These are phyloP conservation scores for Cryptosporidium viatorum DNA, from an alignment of 169 alveolate species.

Conservation along the genomic window DNA sequence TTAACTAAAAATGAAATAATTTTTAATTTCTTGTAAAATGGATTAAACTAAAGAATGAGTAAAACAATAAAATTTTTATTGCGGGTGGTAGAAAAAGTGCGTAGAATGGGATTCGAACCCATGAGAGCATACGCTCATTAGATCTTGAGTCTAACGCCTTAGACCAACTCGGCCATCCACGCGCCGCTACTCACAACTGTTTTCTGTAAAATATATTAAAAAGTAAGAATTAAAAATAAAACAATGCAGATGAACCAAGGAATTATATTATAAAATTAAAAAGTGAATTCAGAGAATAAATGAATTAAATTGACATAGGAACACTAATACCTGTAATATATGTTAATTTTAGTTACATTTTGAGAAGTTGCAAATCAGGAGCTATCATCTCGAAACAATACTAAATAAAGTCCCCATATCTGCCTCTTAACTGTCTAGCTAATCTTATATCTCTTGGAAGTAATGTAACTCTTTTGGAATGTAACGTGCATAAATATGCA, in stretches of 20 bases:
- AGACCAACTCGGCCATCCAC: conserved; percentile 87
- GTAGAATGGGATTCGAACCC: conserved; percentile 87
- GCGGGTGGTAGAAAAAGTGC: conserved; percentile 62
- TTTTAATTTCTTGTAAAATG: too few species aligned
- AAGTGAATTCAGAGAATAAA: background rate
- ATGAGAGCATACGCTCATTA: conserved; percentile 85
- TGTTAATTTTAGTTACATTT: background rate
- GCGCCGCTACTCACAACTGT: background rate
- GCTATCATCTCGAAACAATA: background rate
- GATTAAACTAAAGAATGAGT: background rate
- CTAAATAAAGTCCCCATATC: conserved; percentile 75
- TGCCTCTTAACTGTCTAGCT: conserved; percentile 85
- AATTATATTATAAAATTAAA: background rate
- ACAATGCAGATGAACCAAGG: background rate
- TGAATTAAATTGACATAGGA: background rate
- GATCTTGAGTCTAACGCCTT: conserved; percentile 87
- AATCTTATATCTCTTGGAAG: conserved; percentile 87
- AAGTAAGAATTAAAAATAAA: background rate
- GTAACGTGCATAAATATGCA: conserved; percentile 86
- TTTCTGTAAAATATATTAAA: background rate
- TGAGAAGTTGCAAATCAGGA: background rate
- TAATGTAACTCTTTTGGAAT: conserved; percentile 87
- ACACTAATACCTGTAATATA: conserved; percentile 1
- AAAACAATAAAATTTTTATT: background rate
- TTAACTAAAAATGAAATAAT: too few species aligned